Conservation (phyloP, 2,329 filamentous ascomycete species). For the Colletotrichum tabaci region DNA sequence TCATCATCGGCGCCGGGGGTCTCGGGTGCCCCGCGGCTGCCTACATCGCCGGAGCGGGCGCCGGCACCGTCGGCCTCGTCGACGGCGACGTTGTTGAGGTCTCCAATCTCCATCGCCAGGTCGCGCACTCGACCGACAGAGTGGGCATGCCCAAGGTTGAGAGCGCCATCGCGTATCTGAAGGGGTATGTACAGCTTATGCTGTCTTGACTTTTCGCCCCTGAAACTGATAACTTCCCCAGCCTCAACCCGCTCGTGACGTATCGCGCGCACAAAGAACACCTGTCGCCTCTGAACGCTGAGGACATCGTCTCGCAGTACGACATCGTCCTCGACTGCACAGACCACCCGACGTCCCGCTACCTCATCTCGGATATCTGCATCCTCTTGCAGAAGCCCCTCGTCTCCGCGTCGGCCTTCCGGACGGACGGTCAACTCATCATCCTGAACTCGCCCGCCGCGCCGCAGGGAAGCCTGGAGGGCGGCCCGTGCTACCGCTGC, state of each 20-base stretch:
- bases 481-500: slow-evolving; percentile 93
- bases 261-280: slow-evolving; percentile 76
- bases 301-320: slow-evolving; percentile 77
- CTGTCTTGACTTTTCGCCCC: background rate
- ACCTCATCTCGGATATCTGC: slow-evolving; percentile 92
- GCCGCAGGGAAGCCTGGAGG: slow-evolving; percentile 67
- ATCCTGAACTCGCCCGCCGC: slow-evolving; percentile 86
- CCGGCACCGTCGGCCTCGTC: slow-evolving; percentile 86
- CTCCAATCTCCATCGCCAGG: slow-evolving; percentile 94
- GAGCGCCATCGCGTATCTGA: slow-evolving; percentile 76
- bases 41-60: slow-evolving; percentile 92
- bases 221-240: slow-evolving; percentile 50
- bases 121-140: slow-evolving; percentile 80
- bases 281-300: slow-evolving; percentile 78
- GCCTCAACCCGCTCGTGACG: slow-evolving; percentile 79
- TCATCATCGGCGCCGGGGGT: slow-evolving; percentile 90
- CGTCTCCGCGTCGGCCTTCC: slow-evolving; percentile 90
- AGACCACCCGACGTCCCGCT: slow-evolving; percentile 91
- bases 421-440: slow-evolving; percentile 91
- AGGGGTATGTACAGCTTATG: slow-evolving; percentile 58
- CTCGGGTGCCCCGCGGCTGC: slow-evolving; percentile 92
- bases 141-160: slow-evolving; percentile 86
- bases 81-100: slow-evolving; percentile 91
- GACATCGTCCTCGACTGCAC: slow-evolving; percentile 95
- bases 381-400: slow-evolving; percentile 85